These are phyloP conservation scores for Candida takata DNA, from an alignment of 805 yeast genomes.

Conservation along the genomic window DNA sequence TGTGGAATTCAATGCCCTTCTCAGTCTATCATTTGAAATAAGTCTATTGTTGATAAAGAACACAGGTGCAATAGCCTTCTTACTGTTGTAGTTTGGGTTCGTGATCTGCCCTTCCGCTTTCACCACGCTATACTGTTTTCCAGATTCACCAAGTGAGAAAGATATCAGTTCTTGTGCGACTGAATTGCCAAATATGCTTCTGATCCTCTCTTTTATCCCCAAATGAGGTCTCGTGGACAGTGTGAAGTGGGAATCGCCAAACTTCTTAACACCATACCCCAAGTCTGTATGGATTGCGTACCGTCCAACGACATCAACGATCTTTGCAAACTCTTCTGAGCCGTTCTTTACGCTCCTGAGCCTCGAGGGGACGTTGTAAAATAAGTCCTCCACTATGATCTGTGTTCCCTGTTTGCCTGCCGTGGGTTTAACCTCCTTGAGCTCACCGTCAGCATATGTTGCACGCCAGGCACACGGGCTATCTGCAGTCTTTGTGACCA, in stretches of 20 bases:
- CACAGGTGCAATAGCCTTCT: constrained; percentile 59
- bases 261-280: constrained; percentile 74
- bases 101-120: constrained; percentile 56
- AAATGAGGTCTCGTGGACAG: constrained; percentile 49
- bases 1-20: constrained; percentile 52
- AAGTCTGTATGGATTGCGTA: constrained; percentile 71
- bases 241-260: constrained; percentile 66
- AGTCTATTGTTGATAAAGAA: constrained; percentile 82
- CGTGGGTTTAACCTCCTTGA: constrained; percentile 46
- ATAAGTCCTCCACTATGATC: constrained; percentile 78
- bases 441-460: constrained; percentile 58
- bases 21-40: constrained; percentile 75
- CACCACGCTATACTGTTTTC: constrained; percentile 40
- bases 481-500: constrained; percentile 60
- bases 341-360: constrained; percentile 56
- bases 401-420: constrained; percentile 91
- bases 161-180: constrained; percentile 60
- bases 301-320: constrained; percentile 75
- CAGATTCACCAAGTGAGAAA: constrained; percentile 29
- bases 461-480: constrained; percentile 67
- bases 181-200: constrained; percentile 62
- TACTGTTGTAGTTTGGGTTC: constrained; percentile 62
- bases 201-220: constrained; percentile 57
- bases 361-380: constrained; percentile 82
- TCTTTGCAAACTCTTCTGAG: constrained; percentile 67